Evolutionary conservation across 2,329 filamentous ascomycete species (phyloP), one percentile per base, ranked within the genome.

Genomic region (Pestalotiopsis fici): DNA sequence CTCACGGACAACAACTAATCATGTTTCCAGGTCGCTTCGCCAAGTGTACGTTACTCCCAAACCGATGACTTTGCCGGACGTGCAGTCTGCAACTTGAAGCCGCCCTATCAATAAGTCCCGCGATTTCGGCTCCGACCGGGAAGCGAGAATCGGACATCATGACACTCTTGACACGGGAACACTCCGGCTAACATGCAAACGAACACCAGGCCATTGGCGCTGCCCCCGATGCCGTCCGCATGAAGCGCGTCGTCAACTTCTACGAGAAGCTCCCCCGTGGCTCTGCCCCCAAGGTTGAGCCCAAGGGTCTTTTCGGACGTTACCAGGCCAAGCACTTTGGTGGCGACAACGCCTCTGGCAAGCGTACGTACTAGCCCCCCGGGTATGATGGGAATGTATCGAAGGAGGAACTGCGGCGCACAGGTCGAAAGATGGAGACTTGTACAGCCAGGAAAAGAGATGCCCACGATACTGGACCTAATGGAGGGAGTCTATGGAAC

Each of bases 211-310:
- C 93, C 76, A 94, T 99, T 80, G 95, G 96, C 79, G 92, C 93
- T 80, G 94, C 95, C 75, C 93, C 95, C 80, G 95, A 98, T 90
- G 96, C 96, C 80, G 89, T 94, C 79, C 94, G 95, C 82, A 98
- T 99, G 96, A 93, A 97, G 83, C 93, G 95, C 78, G 94, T 99
- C 76, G 95, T 98, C 83, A 93, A 89, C 86, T 98, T 99, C 89
- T 99, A 99, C 89, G 94, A 97, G 87, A 97, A 95, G 84, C 94
- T 99, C 69, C 96, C 97, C 80, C 94, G 95, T 79, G 97, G 96
- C 76, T 83, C 93, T 75, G 95, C 95, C 78, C 95, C 96, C 77
- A 90, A 94, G 82, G 82, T 89, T 75, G 90, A 97, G 88, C 83
- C 92, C 74, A 93, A 90, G 78, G 95, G 96, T 76, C 85, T 97